Evolutionary conservation across 139 green algal species (phyloP).

Genomic region (Volvox africanus): DNA sequence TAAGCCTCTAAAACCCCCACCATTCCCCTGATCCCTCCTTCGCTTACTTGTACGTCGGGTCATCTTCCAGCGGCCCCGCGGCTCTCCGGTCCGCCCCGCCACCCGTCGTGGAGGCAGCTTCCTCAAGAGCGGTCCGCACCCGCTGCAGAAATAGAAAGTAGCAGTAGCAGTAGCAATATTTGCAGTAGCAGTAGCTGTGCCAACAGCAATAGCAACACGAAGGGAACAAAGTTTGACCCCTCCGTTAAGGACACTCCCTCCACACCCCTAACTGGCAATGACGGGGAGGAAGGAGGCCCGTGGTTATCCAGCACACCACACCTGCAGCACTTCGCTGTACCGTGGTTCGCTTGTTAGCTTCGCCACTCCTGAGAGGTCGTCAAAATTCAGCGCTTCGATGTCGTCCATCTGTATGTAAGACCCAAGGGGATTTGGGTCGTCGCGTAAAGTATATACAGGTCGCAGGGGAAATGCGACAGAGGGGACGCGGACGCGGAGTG

Average conservation of each 20-base stretch:
- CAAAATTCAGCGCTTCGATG: constrained; percentile 81
- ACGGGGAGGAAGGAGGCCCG: too few species aligned
- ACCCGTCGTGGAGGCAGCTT: neutral
- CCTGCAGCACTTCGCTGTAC: constrained; percentile 70
- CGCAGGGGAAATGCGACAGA: too few species aligned
- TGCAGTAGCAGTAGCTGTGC: too few species aligned
- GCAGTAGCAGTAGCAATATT: too few species aligned
- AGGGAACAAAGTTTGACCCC: too few species aligned
- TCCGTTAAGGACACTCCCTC: too few species aligned
- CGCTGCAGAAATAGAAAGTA: constrained; percentile 33
- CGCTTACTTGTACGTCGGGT: constrained; percentile 83
- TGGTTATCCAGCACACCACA: constrained; percentile 28
- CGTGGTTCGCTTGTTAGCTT: constrained; percentile 67
- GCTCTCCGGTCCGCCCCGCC: neutral
- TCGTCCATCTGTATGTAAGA: constrained; percentile 65
- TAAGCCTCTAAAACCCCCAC: too few species aligned
- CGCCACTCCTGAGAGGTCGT: constrained; percentile 79
- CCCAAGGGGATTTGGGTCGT: too few species aligned
- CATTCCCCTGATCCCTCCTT: neutral
- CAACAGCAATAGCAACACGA: too few species aligned
- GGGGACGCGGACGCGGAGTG: too few species aligned
- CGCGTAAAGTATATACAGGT: too few species aligned
- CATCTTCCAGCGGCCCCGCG: constrained; percentile 71
- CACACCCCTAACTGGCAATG: too few species aligned
- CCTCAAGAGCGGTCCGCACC: constrained; percentile 56